These are phyloP conservation scores for Metschnikowia chrysomelidarum DNA, from an alignment of 805 yeast species.

Conservation along the genomic window DNA sequence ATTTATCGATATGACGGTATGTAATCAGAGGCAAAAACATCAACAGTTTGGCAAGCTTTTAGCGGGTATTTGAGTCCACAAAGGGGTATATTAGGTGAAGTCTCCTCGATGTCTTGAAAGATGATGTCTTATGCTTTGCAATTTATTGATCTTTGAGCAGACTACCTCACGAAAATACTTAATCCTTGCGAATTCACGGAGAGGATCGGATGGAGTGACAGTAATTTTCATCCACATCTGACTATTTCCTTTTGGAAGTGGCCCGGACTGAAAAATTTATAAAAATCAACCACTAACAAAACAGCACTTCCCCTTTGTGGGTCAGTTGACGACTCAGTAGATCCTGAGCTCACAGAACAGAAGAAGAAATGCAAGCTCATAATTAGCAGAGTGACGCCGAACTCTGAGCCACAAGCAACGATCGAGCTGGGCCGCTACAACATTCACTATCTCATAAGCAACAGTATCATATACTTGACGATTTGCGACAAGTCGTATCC, in stretches of 20 bases:
- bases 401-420: constrained; percentile 81
- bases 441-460: constrained; percentile 68
- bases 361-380: constrained; percentile 82
- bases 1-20: constrained; percentile 65
- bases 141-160: no score
- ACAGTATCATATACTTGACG: constrained; percentile 71
- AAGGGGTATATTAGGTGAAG: no score
- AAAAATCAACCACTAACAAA: constrained; percentile 12
- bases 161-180: not conserved
- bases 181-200: not conserved
- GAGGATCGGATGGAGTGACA: no score
- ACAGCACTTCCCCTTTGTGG: constrained; percentile 86
- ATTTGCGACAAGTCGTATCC: constrained; percentile 82
- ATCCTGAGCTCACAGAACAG: constrained; percentile 62
- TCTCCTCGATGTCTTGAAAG: no score
- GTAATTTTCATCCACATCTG: constrained; percentile 1
- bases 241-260: not conserved
- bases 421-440: constrained; percentile 72
- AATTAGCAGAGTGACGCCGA: constrained; percentile 69
- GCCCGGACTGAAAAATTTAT: constrained; percentile 4
- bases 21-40: constrained; percentile 12
- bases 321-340: constrained; percentile 75
- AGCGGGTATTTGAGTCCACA: no score
- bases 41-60: no score
- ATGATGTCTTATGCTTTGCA: no score